Base-by-base conservation (phyloP, 176 grass and related monocot species). In the Phoenix roebelenii region DNA sequence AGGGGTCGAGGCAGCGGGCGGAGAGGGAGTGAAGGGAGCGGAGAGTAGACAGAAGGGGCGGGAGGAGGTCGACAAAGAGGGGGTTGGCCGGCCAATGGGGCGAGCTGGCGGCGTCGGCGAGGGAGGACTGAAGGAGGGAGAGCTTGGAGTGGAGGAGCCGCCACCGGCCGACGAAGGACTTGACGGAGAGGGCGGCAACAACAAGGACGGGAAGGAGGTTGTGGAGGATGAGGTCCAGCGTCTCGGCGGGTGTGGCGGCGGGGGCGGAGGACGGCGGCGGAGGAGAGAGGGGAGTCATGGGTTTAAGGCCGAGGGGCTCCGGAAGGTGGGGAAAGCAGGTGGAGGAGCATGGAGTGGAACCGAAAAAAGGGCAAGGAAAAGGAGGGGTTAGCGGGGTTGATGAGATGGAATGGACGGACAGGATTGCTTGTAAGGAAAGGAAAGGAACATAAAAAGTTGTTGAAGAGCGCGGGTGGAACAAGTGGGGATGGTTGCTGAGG, bases 91-190 rank as follows among this genome's bases (percentile, higher is more conserved):
- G 78, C n/a, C 51, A 61, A 15, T 58, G 44, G 1, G 79, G 77
- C 0, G 77, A 73, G 15, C 70, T 28, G 14, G 83, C 77, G 15
- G 76, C 63, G 25, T 80, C 69, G 17, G 61, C 16, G 56, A 95
- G 89, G 4, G 78, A 69, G 53, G 77, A 66, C 25, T 79, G 77
- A 15, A 95, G 74, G 23, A 74, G 29, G 63, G 73, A 72, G 5
- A 95, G 81, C 10, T 79, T 85, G 60, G 23, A 70, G 49, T 85
- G 81, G 50, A 94, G 67, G 71, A 77, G 54, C 35, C 77, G 84
- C 89, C 89, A 94, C 15, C 80, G 77, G 16, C 69, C 66, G 66
- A 82, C 77, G 55, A 95, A 76, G 17, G 72, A 80, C 63, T 66
- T 87, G 67, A 78, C 84, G 24, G 84, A 88, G 19, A 75, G 59